Evolutionary conservation across 352 stramenopile genomes (phyloP), one percentile per base, ranked within the genome.

Genomic region (Phytophthora niederhauseri): DNA sequence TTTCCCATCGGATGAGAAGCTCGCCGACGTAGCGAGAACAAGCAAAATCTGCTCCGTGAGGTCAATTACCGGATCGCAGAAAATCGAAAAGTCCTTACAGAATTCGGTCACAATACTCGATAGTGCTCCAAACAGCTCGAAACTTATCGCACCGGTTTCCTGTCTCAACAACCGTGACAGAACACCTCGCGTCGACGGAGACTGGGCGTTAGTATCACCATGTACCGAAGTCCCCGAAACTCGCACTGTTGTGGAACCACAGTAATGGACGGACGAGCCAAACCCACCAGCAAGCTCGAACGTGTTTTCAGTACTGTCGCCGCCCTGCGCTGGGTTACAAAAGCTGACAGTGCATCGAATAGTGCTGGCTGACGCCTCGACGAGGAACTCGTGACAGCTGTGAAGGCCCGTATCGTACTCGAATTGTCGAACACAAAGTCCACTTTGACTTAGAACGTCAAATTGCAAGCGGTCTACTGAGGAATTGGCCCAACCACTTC

Each of bases 1-100:
- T 41, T 31, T 61, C 7, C 50, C 31, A 58, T 20, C 7, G 20
- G 54, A 12, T 5, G 61, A 53, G 2, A 69, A 53, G 4, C 30
- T 53, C 38, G 61, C 55, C 1, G 66, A 70, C 2, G 31, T 55
- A 34, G 36, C 55, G 31, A 73, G 49, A 26, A 73, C 61, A 7
- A 46, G 12, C 14, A 69, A 22, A 24, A 73, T 61, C 26, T 73
- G 54, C 22, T 43, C 57, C 15, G 61, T 30, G 1, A 73, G 28
- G n/a, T 62, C 54, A 28, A 70, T 30, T 12, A 61, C 26, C 6
- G 61, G 55, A 52, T 73, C 66, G 12, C 54, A 54, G 43, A 66
- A 70, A 14, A 73, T 50, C 6, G 6, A 41, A 31, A 57, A 69
- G 28, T 66, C 57, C 43, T 70, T 73, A 50, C 60, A 73, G 55